phyloP scores from a whole-genome alignment of 768 basidiomycete genomes.

The Thelephora ganbajun region DNA sequence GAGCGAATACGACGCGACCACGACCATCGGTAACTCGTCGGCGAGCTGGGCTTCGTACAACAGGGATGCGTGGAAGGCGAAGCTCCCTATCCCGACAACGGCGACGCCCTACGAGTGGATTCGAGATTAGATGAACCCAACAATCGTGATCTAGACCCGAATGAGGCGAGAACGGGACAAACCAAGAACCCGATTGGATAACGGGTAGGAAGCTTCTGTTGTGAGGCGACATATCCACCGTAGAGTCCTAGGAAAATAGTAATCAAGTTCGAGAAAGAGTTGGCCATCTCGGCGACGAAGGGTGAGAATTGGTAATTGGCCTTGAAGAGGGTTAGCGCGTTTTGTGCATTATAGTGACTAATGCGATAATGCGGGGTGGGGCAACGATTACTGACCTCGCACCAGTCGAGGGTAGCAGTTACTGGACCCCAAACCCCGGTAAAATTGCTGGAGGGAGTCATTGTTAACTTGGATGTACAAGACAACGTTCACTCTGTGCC shows the following conservation, averaged over 20 bases:
- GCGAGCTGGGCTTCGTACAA: conserved; percentile 65
- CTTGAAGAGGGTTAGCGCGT: conserved; percentile 19
- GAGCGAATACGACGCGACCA: conserved; percentile 45
- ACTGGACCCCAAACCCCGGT: conserved; percentile 45
- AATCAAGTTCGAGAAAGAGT: conserved; percentile 53
- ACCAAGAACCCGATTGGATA: conserved; percentile 21
- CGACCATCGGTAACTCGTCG: conserved; percentile 78
- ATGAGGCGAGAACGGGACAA: conserved; percentile 3
- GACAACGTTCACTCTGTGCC: no score
- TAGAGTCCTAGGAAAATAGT: conserved; percentile 25
- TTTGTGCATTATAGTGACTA: no score
- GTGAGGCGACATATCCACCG: conserved; percentile 21
- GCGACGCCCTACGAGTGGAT: conserved; percentile 40
- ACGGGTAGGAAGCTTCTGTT: conserved; percentile 21
- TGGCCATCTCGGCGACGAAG: conserved; percentile 66
- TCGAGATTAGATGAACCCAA: neutral
- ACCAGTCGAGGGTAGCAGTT: conserved; percentile 64
- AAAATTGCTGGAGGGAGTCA: neutral
- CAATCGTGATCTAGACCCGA: neutral
- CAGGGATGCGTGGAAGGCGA: conserved; percentile 68
- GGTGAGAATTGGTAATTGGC: conserved; percentile 67
- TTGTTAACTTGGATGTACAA: no score
- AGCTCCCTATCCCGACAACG: conserved; percentile 63
- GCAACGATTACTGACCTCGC: conserved; percentile 34
- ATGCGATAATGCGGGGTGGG: neutral